Percentiles rank a stretch among this genome's conserved stretches.
Evolutionary conservation across 805 yeast genomes (phyloP).

Genomic region (Starmerella asiatica): DNA sequence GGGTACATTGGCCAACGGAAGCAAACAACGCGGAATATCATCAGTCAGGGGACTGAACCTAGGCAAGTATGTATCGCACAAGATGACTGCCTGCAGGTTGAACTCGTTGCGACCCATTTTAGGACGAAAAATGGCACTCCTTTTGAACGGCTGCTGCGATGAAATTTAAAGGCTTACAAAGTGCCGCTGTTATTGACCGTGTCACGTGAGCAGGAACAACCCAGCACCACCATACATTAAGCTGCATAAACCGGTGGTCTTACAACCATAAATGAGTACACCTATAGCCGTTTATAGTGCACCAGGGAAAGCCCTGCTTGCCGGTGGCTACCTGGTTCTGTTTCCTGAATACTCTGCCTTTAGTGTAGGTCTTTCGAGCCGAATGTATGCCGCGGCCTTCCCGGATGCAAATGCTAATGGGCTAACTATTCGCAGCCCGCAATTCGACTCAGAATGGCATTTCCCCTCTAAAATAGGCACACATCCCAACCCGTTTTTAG

Average conservation of each 20-base stretch:
- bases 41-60: slow-evolving; percentile 87
- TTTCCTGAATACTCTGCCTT: slow-evolving; percentile 63
- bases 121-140: background rate
- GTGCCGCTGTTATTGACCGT: too few species aligned
- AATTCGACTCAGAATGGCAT: slow-evolving; percentile 20
- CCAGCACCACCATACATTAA: too few species aligned
- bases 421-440: slow-evolving; percentile 21
- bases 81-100: slow-evolving; percentile 74
- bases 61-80: slow-evolving; percentile 86
- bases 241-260: too few species aligned
- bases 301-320: slow-evolving; percentile 88
- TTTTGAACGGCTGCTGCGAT: background rate
- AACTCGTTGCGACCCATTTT: slow-evolving; percentile 15
- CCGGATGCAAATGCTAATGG: slow-evolving; percentile 22
- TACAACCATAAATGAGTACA: background rate
- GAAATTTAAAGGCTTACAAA: too few species aligned
- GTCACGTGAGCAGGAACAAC: too few species aligned
- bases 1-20: slow-evolving; percentile 89
- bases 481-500: slow-evolving; percentile 57
- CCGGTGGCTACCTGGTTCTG: slow-evolving; percentile 88
- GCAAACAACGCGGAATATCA: slow-evolving; percentile 72
- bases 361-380: slow-evolving; percentile 74
- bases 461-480: slow-evolving; percentile 10
- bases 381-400: slow-evolving; percentile 66
- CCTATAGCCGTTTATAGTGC: slow-evolving; percentile 53